Evolutionary conservation across 2,329 filamentous ascomycete genomes (phyloP).

Genomic region (Apiospora sp.): DNA sequence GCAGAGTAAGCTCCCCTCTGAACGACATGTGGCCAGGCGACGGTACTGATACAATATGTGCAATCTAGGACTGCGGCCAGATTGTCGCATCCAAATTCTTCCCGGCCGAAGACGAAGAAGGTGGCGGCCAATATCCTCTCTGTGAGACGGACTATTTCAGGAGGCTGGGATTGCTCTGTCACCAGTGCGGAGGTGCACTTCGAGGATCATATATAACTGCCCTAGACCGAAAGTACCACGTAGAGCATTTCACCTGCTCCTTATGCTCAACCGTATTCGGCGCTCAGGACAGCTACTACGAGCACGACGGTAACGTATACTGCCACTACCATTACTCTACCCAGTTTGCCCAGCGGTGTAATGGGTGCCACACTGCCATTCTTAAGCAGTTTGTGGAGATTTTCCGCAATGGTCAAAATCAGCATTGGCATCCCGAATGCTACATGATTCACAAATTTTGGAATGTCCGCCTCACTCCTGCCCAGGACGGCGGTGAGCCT

Average conservation of each 20-base stretch:
- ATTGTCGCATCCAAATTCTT: conserved; percentile 99
- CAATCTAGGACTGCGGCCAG: conserved; percentile 85
- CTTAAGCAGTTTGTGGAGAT: conserved; percentile 99
- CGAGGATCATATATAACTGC: conserved; percentile 98
- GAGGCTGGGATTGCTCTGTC: conserved; percentile 87
- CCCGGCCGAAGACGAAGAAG: conserved; percentile 89
- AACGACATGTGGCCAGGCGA: conserved; percentile 13
- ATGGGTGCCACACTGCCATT: conserved; percentile 96
- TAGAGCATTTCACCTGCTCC: conserved; percentile 98
- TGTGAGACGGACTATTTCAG: conserved; percentile 99
- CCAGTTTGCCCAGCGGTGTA: conserved; percentile 93
- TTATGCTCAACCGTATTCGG: conserved; percentile 98
- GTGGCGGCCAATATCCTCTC: conserved; percentile 86
- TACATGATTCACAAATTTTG: conserved; percentile 99
- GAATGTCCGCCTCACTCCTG: conserved; percentile 86
- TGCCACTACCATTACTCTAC: conserved; percentile 99
- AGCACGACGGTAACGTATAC: conserved; percentile 95
- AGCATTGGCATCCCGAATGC: conserved; percentile 99
- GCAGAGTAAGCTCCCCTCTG: conserved; percentile 71
- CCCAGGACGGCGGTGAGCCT: conserved; percentile 58
- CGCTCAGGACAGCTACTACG: conserved; percentile 97
- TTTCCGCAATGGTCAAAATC: conserved; percentile 95
- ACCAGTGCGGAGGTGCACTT: conserved; percentile 89
- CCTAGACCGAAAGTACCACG: conserved; percentile 96
- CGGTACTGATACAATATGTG: conserved; percentile 30